Conservation (phyloP, 148 eudicot species). For the Vaccinium macrocarpon region DNA sequence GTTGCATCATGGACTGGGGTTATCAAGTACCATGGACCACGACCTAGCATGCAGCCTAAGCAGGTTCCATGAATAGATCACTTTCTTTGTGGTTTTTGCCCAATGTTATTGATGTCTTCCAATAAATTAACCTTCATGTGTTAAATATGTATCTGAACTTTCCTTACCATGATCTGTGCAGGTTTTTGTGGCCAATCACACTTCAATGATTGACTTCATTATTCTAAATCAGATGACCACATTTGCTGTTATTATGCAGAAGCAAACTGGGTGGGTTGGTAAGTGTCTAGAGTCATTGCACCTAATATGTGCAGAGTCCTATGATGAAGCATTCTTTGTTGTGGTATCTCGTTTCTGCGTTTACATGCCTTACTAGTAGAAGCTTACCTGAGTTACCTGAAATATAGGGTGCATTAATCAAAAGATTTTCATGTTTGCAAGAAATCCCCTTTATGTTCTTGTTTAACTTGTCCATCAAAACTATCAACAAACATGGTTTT, state of each 20-base stretch:
- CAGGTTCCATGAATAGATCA: slow-evolving; percentile 29
- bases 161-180: slow-evolving; percentile 26
- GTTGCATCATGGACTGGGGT: slow-evolving; percentile 99
- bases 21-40: slow-evolving; percentile 19
- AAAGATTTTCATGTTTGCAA: too few species aligned
- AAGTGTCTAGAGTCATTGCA: slow-evolving; percentile 22
- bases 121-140: too few species aligned
- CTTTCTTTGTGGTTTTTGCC: background rate
- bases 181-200: slow-evolving; percentile 98
- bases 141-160: slow-evolving; percentile 3
- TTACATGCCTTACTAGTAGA: too few species aligned
- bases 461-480: too few species aligned
- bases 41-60: too few species aligned
- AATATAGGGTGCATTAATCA: too few species aligned
- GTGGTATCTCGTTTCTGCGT: too few species aligned
- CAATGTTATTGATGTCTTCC: background rate
- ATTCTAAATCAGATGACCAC: slow-evolving; percentile 98
- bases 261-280: slow-evolving; percentile 99
- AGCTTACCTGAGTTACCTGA: too few species aligned
- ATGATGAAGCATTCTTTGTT: background rate
- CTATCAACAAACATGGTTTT: too few species aligned
- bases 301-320: background rate
- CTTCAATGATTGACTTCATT: slow-evolving; percentile 98
- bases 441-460: too few species aligned
- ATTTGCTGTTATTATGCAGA: slow-evolving; percentile 99